A percentile compares a stretch with the other conserved stretches of the same genome.
Evolutionary conservation across 441 rosid genomes (phyloP).

Genomic region (Pelargonium cotyledonis): DNA sequence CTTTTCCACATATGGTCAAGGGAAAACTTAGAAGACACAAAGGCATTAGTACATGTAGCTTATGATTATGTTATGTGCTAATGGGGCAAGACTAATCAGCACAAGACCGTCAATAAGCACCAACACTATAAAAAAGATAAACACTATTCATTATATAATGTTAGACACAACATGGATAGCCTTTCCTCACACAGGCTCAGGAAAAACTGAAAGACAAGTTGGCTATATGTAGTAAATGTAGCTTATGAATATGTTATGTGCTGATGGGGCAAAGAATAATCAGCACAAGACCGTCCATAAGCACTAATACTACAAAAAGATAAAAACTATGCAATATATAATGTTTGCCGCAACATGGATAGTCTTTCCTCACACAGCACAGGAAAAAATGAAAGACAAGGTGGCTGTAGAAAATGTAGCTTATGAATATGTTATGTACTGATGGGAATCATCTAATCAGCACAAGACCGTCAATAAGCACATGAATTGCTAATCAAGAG

Average conservation of each 20-base stretch:
- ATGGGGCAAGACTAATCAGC: too few species aligned
- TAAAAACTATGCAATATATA: too few species aligned
- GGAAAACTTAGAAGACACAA: conserved; percentile 19
- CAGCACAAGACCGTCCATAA: conserved; percentile 40
- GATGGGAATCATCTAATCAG: conserved; percentile 21
- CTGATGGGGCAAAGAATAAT: conserved; percentile 19
- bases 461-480: conserved; percentile 43
- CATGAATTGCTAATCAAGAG: background rate
- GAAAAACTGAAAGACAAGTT: too few species aligned
- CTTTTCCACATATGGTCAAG: conserved; percentile 17
- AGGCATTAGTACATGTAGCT: conserved; percentile 14
- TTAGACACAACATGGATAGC: too few species aligned
- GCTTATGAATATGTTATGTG: conserved; percentile 45
- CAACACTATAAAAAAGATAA: too few species aligned
- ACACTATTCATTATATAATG: too few species aligned
- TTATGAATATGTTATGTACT: conserved; percentile 43
- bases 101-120: too few species aligned
- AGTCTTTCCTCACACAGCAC: background rate
- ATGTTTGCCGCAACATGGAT: background rate
- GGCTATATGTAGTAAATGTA: too few species aligned
- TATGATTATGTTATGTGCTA: too few species aligned
- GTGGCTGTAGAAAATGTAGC: conserved; percentile 24
- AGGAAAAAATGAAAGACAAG: conserved; percentile 18
- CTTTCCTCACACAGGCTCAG: too few species aligned
- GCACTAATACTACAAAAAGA: conserved; percentile 29